Evolutionary conservation across 148 eudicot genomes (phyloP).

Genomic region (Rhododendron kiyosumense): DNA sequence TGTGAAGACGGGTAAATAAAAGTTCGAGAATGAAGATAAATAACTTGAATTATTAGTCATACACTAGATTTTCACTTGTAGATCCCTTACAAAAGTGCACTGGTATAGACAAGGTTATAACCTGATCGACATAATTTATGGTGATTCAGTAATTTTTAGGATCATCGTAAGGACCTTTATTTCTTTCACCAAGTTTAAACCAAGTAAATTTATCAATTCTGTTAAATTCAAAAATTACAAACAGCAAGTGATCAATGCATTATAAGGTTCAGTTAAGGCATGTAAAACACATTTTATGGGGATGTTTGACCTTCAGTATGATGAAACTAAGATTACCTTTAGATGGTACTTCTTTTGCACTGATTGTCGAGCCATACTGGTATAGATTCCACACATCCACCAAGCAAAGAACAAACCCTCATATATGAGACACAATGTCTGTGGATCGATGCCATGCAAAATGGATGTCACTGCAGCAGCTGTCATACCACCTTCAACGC

Average conservation of each 20-base stretch:
- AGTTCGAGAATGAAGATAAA: too few relatives aligned
- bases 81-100: too few relatives aligned
- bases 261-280: background rate
- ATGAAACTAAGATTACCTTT: constrained; percentile 30
- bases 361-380: constrained; percentile 56
- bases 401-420: constrained; percentile 76
- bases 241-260: background rate
- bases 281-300: background rate
- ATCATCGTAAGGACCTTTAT: too few relatives aligned
- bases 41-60: too few relatives aligned
- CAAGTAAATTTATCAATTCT: too few relatives aligned
- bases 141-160: too few relatives aligned
- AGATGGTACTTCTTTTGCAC: constrained; percentile 76
- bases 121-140: too few relatives aligned
- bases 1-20: too few relatives aligned
- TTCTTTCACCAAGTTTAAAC: too few relatives aligned
- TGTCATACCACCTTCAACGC: constrained; percentile 70
- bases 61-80: too few relatives aligned
- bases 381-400: constrained; percentile 91
- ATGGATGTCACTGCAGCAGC: constrained; percentile 43
- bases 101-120: too few relatives aligned
- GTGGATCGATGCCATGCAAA: constrained; percentile 55
- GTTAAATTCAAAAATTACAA: too few relatives aligned
- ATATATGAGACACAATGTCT: constrained; percentile 48
- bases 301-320: background rate